Evolutionary conservation across 768 basidiomycete genomes (phyloP).

Genomic region (Mycena albidolilacea): DNA sequence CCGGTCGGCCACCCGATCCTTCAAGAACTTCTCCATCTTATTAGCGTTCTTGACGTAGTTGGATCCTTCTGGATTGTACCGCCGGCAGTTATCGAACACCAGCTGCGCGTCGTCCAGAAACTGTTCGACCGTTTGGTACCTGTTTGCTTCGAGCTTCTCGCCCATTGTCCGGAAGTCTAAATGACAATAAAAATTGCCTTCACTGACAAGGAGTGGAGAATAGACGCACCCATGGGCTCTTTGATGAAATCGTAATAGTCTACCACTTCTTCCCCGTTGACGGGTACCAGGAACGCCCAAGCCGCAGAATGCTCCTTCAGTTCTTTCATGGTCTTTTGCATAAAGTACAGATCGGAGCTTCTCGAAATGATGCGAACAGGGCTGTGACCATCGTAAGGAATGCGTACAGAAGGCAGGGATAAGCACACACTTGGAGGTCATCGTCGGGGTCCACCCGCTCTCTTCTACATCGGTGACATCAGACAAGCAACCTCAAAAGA

Average conservation of each 20-base stretch:
- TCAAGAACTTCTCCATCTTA: constrained; percentile 85
- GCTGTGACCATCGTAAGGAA: constrained; percentile 41
- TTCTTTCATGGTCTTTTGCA: constrained; percentile 86
- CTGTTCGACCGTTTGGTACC: constrained; percentile 80
- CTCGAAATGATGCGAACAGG: constrained; percentile 53
- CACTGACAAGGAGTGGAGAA: not conserved
- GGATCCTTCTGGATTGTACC: constrained; percentile 87
- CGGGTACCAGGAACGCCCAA: constrained; percentile 92
- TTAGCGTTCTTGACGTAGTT: constrained; percentile 89
- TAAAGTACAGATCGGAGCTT: constrained; percentile 72
- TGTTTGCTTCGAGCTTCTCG: constrained; percentile 89
- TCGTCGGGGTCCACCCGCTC: constrained; percentile 92
- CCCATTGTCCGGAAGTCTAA: constrained; percentile 91
- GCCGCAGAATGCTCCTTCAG: constrained; percentile 82
- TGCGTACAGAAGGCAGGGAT: not conserved
- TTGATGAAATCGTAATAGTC: constrained; percentile 95
- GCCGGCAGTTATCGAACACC: constrained; percentile 90
- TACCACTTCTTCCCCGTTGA: constrained; percentile 81
- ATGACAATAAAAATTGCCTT: not conserved
- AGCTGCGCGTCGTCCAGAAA: constrained; percentile 88
- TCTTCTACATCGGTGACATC: constrained; percentile 69
- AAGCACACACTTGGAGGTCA: constrained; percentile 75
- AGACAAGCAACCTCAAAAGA: constrained; percentile 18
- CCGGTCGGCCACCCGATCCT: constrained; percentile 61
- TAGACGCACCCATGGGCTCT: constrained; percentile 89